These are phyloP conservation scores for Daldinia caldariorum DNA, from an alignment of 495 filamentous ascomycete genomes.

Conservation along the genomic window DNA sequence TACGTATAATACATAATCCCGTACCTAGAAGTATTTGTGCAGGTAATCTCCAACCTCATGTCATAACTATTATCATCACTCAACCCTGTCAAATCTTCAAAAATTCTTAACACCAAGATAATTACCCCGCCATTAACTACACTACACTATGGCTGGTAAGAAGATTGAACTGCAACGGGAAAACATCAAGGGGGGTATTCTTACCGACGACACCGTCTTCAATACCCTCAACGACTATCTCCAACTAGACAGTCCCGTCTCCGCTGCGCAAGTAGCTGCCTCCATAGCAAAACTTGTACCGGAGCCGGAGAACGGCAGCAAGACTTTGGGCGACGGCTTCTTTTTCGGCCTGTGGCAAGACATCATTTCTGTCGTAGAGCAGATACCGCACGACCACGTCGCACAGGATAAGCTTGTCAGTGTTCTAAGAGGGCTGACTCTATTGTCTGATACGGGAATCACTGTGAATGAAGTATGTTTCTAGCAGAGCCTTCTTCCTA, in stretches of 20 bases:
- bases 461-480: constrained; percentile 39
- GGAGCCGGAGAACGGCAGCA: constrained; percentile 7
- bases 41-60: neutral
- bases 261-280: constrained; percentile 24
- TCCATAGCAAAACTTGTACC: constrained; percentile 34
- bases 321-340: constrained; percentile 32
- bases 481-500: neutral
- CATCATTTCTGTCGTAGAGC: constrained; percentile 37
- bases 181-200: constrained; percentile 2
- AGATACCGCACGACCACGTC: constrained; percentile 37
- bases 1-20: too few relatives aligned
- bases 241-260: constrained; percentile 6
- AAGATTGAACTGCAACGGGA: constrained; percentile 13
- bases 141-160: constrained; percentile 11
- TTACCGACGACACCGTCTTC: constrained; percentile 38
- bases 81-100: neutral
- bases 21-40: neutral
- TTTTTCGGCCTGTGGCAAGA: constrained; percentile 37
- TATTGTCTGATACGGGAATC: constrained; percentile 35
- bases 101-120: neutral
- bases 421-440: constrained; percentile 37
- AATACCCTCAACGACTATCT: constrained; percentile 43
- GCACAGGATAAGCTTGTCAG: constrained; percentile 39
- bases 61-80: too few relatives aligned
- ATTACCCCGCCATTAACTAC: neutral